Evolutionary conservation across 352 stramenopile genomes (phyloP).

Genomic region (Phytophthora aleatoria): DNA sequence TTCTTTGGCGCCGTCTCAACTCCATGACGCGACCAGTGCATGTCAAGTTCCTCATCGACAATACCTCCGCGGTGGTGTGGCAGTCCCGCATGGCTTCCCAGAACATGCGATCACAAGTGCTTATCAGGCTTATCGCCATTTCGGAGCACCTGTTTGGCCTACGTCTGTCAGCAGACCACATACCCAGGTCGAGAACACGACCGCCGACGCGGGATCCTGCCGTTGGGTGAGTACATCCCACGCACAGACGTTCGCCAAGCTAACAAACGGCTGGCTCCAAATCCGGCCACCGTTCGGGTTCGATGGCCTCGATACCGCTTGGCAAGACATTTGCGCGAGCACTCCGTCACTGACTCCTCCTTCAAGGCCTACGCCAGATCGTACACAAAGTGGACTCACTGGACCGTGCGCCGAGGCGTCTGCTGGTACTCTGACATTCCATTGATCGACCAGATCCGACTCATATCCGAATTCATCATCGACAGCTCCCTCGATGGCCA

Average conservation of each 20-base stretch:
- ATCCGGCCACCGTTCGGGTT: no score
- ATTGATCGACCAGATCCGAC: background rate
- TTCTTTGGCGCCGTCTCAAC: background rate
- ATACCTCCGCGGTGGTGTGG: constrained; percentile 15
- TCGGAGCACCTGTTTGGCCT: background rate
- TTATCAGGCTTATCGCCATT: constrained; percentile 1
- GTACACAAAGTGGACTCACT: background rate
- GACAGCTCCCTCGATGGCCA: constrained; percentile 3
- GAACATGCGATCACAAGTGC: constrained; percentile 11
- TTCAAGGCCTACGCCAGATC: background rate
- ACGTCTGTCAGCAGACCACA: constrained; percentile 9
- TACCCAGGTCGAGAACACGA: background rate
- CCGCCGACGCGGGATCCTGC: constrained; percentile 1
- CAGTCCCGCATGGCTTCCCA: background rate
- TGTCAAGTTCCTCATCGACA: constrained; percentile 28
- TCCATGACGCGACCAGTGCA: background rate
- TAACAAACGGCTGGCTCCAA: no score
- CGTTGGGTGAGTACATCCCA: no score
- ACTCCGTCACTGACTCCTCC: constrained; percentile 18
- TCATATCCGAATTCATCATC: constrained; percentile 11
- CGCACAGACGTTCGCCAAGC: no score
- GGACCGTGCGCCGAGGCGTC: background rate
- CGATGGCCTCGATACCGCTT: background rate
- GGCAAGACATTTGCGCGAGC: constrained; percentile 11
- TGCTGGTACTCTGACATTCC: background rate